Percentiles rank a stretch among this genome's conserved stretches.
These are phyloP conservation scores for Chloropicon primus DNA, from an alignment of 139 green algal species.

Conservation along the genomic window DNA sequence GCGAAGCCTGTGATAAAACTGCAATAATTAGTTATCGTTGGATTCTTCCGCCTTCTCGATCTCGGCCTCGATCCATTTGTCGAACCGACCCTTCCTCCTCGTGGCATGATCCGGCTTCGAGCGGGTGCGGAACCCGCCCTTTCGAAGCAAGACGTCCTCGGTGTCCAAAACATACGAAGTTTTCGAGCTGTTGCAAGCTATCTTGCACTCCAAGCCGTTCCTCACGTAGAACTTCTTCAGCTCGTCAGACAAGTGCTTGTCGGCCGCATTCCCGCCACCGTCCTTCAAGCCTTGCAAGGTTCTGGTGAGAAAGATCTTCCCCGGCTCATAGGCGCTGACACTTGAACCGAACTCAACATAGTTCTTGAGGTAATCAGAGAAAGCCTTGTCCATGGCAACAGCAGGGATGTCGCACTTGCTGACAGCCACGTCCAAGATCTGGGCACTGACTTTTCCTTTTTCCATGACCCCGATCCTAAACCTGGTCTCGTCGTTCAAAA, in stretches of 20 bases:
- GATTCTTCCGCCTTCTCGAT: background rate
- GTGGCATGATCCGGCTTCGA: background rate
- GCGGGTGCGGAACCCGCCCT: background rate
- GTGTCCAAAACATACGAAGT: constrained; percentile 91
- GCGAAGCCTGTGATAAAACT: too few relatives aligned
- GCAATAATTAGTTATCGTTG: background rate
- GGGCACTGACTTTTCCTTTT: constrained; percentile 27
- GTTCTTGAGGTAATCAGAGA: constrained; percentile 48
- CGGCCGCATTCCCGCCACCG: background rate
- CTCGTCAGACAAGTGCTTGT: background rate
- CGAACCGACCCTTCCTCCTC: constrained; percentile 9
- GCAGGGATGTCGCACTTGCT: constrained; percentile 45
- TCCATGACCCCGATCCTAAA: constrained; percentile 43
- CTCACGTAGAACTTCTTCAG: constrained; percentile 5
- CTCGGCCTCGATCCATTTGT: constrained; percentile 11
- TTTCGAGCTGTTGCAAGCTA: constrained; percentile 51
- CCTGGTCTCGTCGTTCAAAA: constrained; percentile 58
- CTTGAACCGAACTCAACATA: constrained; percentile 27
- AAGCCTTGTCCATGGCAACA: constrained; percentile 18
- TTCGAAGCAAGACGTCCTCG: constrained; percentile 66
- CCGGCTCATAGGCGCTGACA: background rate
- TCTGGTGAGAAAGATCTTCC: background rate
- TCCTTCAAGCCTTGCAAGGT: background rate
- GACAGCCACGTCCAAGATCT: constrained; percentile 30
- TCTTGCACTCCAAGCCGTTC: constrained; percentile 95